Evolutionary conservation across 495 filamentous ascomycete species (phyloP).

Genomic region (Penicillium cataractarum): DNA sequence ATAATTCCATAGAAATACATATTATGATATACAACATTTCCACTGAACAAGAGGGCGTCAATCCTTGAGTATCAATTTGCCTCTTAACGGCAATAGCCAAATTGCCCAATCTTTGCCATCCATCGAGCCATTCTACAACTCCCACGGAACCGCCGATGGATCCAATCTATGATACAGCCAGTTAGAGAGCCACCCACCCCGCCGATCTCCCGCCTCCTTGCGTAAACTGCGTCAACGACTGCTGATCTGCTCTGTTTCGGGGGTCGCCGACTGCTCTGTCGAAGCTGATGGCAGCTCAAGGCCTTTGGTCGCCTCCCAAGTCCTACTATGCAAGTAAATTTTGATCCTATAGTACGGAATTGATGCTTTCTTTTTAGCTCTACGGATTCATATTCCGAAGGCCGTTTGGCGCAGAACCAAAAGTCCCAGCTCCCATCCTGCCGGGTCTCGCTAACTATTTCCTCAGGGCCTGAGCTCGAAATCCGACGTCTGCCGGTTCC

Average conservation of each 20-base stretch:
- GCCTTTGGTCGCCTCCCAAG: background rate
- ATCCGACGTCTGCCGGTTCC: background rate
- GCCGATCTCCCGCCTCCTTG: slow-evolving; percentile 32
- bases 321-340: background rate
- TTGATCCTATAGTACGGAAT: no score
- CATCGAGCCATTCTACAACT: background rate
- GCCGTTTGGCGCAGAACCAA: no score
- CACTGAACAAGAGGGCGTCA: background rate
- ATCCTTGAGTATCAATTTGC: background rate
- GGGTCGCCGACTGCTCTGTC: background rate
- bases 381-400: background rate
- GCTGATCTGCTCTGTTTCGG: slow-evolving; percentile 22
- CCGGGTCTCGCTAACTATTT: background rate
- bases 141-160: background rate
- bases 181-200: slow-evolving; percentile 11
- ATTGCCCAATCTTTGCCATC: background rate
- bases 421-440: background rate
- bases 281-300: background rate
- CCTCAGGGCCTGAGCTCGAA: background rate
- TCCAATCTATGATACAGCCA: slow-evolving; percentile 1
- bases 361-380: background rate
- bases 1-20: background rate
- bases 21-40: background rate
- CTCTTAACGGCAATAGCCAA: background rate
- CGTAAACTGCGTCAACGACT: slow-evolving; percentile 20